Conservation (phyloP, 1,284 basidiomycete genomes). For the Abortiporus biennis region DNA sequence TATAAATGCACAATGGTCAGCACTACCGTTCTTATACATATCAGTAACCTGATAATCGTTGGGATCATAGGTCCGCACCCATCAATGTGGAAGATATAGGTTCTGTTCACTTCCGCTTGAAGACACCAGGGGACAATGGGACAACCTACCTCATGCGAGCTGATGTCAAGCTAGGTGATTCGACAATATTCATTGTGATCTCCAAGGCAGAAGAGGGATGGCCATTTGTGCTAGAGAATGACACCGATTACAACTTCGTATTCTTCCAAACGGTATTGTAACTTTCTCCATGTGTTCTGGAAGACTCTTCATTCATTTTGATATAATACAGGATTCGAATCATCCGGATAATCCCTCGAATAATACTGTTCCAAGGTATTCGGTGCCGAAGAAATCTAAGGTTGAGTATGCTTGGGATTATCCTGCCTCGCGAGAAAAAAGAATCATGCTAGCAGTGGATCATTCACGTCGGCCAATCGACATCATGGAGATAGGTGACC, state of each 20-base stretch:
- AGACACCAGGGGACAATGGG: constrained; percentile 31
- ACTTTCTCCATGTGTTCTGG: neutral
- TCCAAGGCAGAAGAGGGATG: constrained; percentile 67
- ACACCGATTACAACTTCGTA: constrained; percentile 68
- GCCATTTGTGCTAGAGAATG: constrained; percentile 92
- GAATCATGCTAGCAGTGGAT: constrained; percentile 66
- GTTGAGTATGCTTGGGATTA: constrained; percentile 91
- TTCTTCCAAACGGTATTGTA: constrained; percentile 72
- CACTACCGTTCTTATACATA: constrained; percentile 8
- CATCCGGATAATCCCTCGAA: constrained; percentile 31
- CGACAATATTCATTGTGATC: constrained; percentile 86
- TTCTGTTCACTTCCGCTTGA: constrained; percentile 72
- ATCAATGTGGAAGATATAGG: constrained; percentile 94
- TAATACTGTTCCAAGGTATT: constrained; percentile 42
- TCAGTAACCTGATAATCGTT: neutral
- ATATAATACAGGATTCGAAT: constrained; percentile 41
- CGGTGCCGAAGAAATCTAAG: constrained; percentile 50
- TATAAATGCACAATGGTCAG: constrained; percentile 80
- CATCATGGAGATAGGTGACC: constrained; percentile 93
- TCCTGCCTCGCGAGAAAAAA: constrained; percentile 83
- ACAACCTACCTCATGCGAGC: constrained; percentile 66
- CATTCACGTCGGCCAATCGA: constrained; percentile 75
- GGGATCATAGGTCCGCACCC: constrained; percentile 74
- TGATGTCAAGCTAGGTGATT: constrained; percentile 82
- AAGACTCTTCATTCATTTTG: constrained; percentile 5